Base-by-base conservation (phyloP, 306 rosid species). In the Gastrolobium villosum region DNA sequence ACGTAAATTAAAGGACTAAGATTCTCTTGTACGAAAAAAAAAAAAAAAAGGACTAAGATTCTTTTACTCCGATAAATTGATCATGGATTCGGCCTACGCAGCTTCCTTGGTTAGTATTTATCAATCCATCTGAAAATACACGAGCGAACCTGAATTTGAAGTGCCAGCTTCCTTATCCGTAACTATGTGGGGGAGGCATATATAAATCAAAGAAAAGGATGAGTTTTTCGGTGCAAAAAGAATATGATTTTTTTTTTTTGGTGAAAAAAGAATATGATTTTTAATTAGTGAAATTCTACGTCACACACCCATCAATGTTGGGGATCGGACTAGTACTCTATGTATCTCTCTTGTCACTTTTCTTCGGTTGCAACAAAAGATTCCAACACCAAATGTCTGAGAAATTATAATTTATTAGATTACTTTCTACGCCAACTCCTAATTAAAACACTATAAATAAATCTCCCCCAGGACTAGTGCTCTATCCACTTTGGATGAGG, bases 281-380 rank as follows among this genome's bases (percentile, higher is more conserved):
- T 62, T 8, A 35, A 48, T 32, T 75, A 61, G 79, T 80, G 74
- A 70, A 66, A 2, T 8, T 43, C 1, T 67, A 74, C 79, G 82
- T 86, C 90, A 77, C 73, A 68, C 69, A 80, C 66, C 87, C 87
- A 82, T 84, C 70, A 76, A 60, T 59, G 70, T 84, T 65, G 86
- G 77, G 77, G 76, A 48, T 40, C 57, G 11, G 44, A 57, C 72
- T 55, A 57, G 64, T 26, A 14, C 75, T 63, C 81, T 37, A n/a
- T 26, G 55, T 10, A 44, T 65, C 35, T 45, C 57, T 52, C 55
- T 46, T 56, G 70, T 55, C 62, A 52, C 39, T 66, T 85, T 81
- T 69, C 20, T 78, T 49, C 2, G 5, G 50, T 57, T 76, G 79
- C 78, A 72, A 53, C 78, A 40, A 79, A 71, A 84, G 82, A 83